Base-by-base conservation (phyloP, 805 yeast genomes). In the Metschnikowia sp. region DNA sequence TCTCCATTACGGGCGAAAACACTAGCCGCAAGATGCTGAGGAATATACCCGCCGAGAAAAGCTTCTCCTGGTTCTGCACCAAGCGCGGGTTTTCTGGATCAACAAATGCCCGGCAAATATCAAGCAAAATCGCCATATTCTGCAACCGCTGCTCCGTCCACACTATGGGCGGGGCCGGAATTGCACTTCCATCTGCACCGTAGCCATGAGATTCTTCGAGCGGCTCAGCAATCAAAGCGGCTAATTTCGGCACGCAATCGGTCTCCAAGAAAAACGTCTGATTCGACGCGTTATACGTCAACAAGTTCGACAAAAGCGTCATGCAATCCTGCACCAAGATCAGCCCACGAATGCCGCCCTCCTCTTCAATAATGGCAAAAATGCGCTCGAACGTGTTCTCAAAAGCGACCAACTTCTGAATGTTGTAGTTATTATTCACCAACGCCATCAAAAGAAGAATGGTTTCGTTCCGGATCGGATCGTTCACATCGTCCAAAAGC, bases 401-500 rank as follows among this genome's bases (percentile, higher is more conserved):
- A 61, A 94, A 94, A 0, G 96, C 99, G 9, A 95, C 95, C 15
- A 94, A 70, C 59, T 90, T 91, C 63, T 94, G 99, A 31, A 92
- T 83, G 63, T 88, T 92, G 49, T 83, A 81, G 57, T 89, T 88
- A 50, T 87, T 85, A 56, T 84, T 83, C 10, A 83, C 95, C 3
- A 94, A 74, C 10, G 90, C 84, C 83, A 86, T 84, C 42, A 95
- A 70, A n/a, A 95, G 70, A 43, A 92, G 66, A 33, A 92, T 83
- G 3, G 94, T 82, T 65, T 94, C 96, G 63, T 92, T 91, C 57
- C 98, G 75, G 8, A 94, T 81, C 13, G 95, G 96, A 51, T 92
- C 98, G 53, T 87, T 58, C 9, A 51, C 45, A 48, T 72, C 76
- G 32, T 64, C 57, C 78, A 46, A 74, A 54, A 62, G 84, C 15